Percentiles rank a stretch among this genome's conserved stretches.
phyloP scores from a whole-genome alignment of 176 grass and related monocot genomes.

The Cymbopogon citratus region DNA sequence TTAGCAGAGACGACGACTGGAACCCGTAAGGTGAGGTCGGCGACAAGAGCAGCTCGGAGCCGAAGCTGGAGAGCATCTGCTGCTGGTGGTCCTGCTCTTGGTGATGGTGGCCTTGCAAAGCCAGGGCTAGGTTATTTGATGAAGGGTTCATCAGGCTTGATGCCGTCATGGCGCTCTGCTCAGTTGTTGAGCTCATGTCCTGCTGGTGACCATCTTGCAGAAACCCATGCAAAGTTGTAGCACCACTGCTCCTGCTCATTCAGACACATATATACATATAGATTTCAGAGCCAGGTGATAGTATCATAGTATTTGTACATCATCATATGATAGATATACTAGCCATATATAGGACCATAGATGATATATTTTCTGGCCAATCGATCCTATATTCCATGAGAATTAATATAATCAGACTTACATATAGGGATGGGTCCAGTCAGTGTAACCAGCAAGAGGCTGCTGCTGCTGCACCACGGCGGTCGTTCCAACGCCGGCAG shows the following conservation, averaged over 20 bases:
- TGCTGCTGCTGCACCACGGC: not conserved
- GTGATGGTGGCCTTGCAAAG: constrained; percentile 21
- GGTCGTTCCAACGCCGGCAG: not conserved
- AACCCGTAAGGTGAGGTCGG: constrained; percentile 37
- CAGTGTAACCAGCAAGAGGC: constrained; percentile 20
- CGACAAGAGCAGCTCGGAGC: constrained; percentile 41
- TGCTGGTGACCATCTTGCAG: constrained; percentile 39
- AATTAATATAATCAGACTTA: constrained; percentile 14
- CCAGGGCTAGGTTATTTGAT: constrained; percentile 28
- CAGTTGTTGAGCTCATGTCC: constrained; percentile 46
- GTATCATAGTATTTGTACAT: not conserved
- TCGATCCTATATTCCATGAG: not conserved
- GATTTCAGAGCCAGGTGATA: constrained; percentile 9
- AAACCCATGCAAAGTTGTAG: constrained; percentile 39
- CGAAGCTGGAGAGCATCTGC: constrained; percentile 35
- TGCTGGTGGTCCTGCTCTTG: constrained; percentile 34
- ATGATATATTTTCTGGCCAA: not conserved
- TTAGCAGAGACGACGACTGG: constrained; percentile 23
- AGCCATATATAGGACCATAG: too few relatives aligned
- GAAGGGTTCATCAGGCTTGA: constrained; percentile 31
- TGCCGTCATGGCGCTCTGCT: constrained; percentile 13
- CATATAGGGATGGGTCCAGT: constrained; percentile 48
- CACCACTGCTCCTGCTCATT: constrained; percentile 13
- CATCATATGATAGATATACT: not conserved
- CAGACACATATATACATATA: not conserved